Percentiles rank a stretch among this genome's conserved stretches.
Conservation (phyloP, 768 basidiomycete genomes). For the Tylopilus felleus region DNA sequence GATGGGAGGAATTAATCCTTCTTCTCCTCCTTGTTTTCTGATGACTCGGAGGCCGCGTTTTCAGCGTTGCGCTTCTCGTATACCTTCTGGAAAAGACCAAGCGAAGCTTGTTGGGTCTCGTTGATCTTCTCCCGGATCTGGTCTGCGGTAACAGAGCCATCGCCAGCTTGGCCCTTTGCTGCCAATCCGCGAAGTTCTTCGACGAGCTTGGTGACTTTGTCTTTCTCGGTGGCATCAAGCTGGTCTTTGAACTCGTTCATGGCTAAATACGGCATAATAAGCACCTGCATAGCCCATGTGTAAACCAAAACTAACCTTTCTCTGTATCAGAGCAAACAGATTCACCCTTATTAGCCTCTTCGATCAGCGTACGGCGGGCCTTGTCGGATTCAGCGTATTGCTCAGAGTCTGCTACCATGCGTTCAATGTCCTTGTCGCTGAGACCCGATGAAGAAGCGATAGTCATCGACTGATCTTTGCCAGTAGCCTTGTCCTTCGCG, state of each 20-base stretch:
- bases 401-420: constrained; percentile 95
- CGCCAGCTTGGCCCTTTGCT: constrained; percentile 84
- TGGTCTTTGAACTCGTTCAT: constrained; percentile 99
- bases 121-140: constrained; percentile 88
- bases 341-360: constrained; percentile 96
- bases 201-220: constrained; percentile 88
- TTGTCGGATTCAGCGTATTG: constrained; percentile 93
- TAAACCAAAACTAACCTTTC: constrained; percentile 58
- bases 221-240: constrained; percentile 87
- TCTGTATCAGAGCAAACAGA: constrained; percentile 93
- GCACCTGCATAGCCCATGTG: background rate
- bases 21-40: constrained; percentile 65
- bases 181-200: constrained; percentile 86
- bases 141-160: constrained; percentile 78
- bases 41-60: constrained; percentile 43
- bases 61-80: constrained; percentile 91
- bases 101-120: constrained; percentile 91
- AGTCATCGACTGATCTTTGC: constrained; percentile 93
- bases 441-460: constrained; percentile 88
- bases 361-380: constrained; percentile 80
- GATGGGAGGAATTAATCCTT: constrained; percentile 57
- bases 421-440: constrained; percentile 93
- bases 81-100: constrained; percentile 97
- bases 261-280: constrained; percentile 42
- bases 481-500: constrained; percentile 91